Percentiles rank a stretch among this genome's conserved stretches.
Evolutionary conservation across 1,284 basidiomycete species (phyloP).

Genomic region (Ustilago vetiveriae): DNA sequence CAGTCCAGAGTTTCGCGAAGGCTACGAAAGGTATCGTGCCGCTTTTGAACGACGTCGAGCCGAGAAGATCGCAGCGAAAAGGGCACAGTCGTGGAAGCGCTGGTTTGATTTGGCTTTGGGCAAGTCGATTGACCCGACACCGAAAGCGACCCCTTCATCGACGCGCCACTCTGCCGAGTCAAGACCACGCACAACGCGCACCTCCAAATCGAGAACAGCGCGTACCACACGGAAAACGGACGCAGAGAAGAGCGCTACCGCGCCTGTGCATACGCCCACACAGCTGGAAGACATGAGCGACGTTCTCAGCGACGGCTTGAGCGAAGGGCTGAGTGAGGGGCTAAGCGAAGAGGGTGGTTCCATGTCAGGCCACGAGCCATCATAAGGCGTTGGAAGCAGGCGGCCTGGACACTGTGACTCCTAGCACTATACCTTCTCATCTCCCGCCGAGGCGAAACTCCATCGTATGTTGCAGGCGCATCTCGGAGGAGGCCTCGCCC

Average conservation of each 20-base stretch:
- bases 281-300: conserved; percentile 19
- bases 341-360: conserved; percentile 20
- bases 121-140: background rate
- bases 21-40: conserved; percentile 89
- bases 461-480: too few species aligned
- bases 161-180: background rate
- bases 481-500: too few species aligned
- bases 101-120: conserved; percentile 37
- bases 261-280: background rate
- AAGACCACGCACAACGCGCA: conserved; percentile 1
- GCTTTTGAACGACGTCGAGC: conserved; percentile 86
- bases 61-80: conserved; percentile 69
- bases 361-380: conserved; percentile 25
- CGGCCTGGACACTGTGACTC: too few species aligned
- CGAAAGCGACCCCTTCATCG: background rate
- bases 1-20: conserved; percentile 81
- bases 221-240: conserved; percentile 6
- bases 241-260: background rate
- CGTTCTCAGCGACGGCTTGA: conserved; percentile 18
- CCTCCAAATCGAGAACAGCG: conserved; percentile 6
- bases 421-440: too few species aligned
- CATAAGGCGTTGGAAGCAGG: too few species aligned
- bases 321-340: conserved; percentile 25
- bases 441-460: too few species aligned
- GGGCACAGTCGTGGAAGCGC: conserved; percentile 40